phyloP scores from a whole-genome alignment of 768 basidiomycete genomes.

The Pleurotus salmoneostramineus region DNA sequence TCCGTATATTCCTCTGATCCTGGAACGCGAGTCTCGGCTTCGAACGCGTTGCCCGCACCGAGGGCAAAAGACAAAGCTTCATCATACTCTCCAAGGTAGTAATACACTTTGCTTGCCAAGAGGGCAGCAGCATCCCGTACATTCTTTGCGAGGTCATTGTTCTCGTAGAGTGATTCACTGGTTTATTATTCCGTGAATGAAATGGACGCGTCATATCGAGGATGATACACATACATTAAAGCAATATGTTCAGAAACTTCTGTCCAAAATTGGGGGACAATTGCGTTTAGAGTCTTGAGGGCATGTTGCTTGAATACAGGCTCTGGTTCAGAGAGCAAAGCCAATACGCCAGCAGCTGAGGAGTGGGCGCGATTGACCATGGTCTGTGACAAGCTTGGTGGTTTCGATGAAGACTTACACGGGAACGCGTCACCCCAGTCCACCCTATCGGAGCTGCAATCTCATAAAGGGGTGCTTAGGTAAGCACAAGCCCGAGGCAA shows the following conservation, averaged over 20 bases:
- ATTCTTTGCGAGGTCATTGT: conserved; percentile 64
- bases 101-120: conserved; percentile 97
- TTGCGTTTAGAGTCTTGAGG: conserved; percentile 71
- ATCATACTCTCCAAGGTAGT: conserved; percentile 92
- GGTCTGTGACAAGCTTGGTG: conserved; percentile 20
- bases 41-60: conserved; percentile 84
- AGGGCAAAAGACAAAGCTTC: conserved; percentile 96
- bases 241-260: conserved; percentile 96
- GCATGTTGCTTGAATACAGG: conserved; percentile 89
- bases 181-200: conserved; percentile 2
- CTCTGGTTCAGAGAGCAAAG: conserved; percentile 87
- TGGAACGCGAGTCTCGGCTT: conserved; percentile 57
- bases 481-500: conserved; percentile 27
- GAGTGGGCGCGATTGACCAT: conserved; percentile 77
- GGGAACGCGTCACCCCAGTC: conserved; percentile 16
- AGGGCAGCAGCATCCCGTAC: conserved; percentile 84
- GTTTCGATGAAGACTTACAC: not conserved
- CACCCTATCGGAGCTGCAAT: conserved; percentile 21
- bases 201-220: conserved; percentile 7
- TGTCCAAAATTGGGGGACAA: conserved; percentile 96
- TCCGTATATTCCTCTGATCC: conserved; percentile 87
- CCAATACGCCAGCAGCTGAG: conserved; percentile 86
- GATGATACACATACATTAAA: conserved; percentile 61
- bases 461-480: conserved; percentile 10
- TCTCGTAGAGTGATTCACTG: conserved; percentile 91